A percentile compares a stretch with the other conserved stretches of the same genome.
phyloP scores from a whole-genome alignment of 306 rosid species.

The Vicia villosa region DNA sequence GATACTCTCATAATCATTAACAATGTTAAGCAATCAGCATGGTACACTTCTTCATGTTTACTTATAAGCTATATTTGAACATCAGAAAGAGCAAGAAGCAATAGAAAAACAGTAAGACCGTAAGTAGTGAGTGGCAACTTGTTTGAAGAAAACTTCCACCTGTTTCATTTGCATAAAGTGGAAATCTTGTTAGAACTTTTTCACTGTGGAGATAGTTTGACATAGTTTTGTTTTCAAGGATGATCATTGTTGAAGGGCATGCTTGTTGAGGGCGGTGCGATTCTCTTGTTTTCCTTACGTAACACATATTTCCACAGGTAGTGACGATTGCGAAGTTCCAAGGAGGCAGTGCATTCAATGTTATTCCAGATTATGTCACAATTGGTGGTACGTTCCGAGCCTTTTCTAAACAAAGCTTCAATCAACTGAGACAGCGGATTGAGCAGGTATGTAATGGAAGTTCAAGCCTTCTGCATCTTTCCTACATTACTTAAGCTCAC shows the following conservation, averaged over 20 bases:
- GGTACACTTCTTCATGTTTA: no score
- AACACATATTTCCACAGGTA: conserved; percentile 51
- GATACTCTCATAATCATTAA: no score
- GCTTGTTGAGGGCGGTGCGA: neutral
- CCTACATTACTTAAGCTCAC: no score
- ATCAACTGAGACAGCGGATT: conserved; percentile 58
- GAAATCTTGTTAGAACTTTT: neutral
- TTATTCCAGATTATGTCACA: no score
- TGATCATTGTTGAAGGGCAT: neutral
- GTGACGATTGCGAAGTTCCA: conserved; percentile 41
- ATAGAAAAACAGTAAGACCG: no score
- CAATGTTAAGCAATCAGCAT: no score
- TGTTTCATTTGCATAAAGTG: neutral
- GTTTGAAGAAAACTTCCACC: neutral
- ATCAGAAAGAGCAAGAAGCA: no score
- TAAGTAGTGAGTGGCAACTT: neutral
- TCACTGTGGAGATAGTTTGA: neutral
- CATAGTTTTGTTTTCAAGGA: neutral
- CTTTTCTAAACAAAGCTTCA: conserved; percentile 40
- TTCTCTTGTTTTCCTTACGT: conserved; percentile 16
- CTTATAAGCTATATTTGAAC: no score
- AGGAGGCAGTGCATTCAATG: no score
- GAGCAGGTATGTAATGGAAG: conserved; percentile 51
- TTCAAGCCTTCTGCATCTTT: no score
- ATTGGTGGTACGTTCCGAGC: no score